These are phyloP conservation scores for Gigaspora rosea DNA, from an alignment of 192 early-diverging fungal genomes.

Conservation along the genomic window DNA sequence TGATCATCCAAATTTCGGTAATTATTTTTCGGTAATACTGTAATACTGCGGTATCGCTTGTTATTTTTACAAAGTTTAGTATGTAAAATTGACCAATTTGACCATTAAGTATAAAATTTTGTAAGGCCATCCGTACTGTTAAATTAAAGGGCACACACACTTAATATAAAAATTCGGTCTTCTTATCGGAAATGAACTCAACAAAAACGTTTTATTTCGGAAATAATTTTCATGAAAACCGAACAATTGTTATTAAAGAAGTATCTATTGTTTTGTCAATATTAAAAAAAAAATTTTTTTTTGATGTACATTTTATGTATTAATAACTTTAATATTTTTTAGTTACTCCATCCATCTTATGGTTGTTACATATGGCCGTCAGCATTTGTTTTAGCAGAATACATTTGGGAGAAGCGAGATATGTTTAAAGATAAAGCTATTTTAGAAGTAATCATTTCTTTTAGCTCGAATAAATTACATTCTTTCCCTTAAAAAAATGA, in stretches of 20 bases:
- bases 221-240: neutral
- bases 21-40: too few relatives aligned
- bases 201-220: neutral
- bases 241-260: neutral
- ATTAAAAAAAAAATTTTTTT: neutral
- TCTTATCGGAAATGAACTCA: neutral
- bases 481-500: neutral
- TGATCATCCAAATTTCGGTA: too few relatives aligned
- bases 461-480: neutral
- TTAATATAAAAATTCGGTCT: too few relatives aligned
- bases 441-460: constrained; percentile 39
- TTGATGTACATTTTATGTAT: neutral
- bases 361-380: constrained; percentile 77
- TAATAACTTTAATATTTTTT: neutral
- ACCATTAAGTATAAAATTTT: too few relatives aligned
- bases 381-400: constrained; percentile 64
- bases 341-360: constrained; percentile 60
- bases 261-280: neutral
- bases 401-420: constrained; percentile 44
- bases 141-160: too few relatives aligned
- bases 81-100: too few relatives aligned
- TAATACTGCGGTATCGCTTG: too few relatives aligned
- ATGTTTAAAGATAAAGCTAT: constrained; percentile 39
- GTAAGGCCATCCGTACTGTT: too few relatives aligned
- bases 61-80: too few relatives aligned